Conservation (phyloP, 75 land plant species). For the Pseudotsuga menziesii region DNA sequence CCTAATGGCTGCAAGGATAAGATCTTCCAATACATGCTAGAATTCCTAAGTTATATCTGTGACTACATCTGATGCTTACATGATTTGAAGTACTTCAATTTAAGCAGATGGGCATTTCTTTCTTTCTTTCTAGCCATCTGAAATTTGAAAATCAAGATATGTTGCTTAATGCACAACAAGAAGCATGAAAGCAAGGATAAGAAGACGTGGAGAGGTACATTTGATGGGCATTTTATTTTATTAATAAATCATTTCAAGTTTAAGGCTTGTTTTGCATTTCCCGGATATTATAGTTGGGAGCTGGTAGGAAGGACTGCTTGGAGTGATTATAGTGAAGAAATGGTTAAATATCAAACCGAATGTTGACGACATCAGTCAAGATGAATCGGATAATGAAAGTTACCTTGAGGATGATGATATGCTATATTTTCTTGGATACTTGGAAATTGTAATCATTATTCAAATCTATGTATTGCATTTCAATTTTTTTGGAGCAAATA, state of each 20-base stretch:
- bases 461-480: background rate
- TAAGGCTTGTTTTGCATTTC: background rate
- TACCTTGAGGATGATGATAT: slow-evolving; percentile 67
- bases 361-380: slow-evolving; percentile 72
- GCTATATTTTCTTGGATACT: background rate
- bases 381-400: slow-evolving; percentile 58
- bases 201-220: background rate
- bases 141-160: no score
- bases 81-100: background rate
- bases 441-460: background rate
- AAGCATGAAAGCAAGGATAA: background rate
- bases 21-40: background rate
- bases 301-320: background rate
- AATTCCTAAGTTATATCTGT: background rate
- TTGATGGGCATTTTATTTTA: background rate
- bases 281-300: background rate
- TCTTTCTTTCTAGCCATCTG: background rate
- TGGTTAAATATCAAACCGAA: slow-evolving; percentile 76
- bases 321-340: slow-evolving; percentile 56
- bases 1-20: background rate
- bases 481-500: no score
- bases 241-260: background rate
- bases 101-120: background rate
- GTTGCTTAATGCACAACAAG: background rate
- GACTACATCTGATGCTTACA: background rate